These are phyloP conservation scores for Moesziomyces parantarcticus DNA, from an alignment of 1,284 basidiomycete species.

Conservation along the genomic window DNA sequence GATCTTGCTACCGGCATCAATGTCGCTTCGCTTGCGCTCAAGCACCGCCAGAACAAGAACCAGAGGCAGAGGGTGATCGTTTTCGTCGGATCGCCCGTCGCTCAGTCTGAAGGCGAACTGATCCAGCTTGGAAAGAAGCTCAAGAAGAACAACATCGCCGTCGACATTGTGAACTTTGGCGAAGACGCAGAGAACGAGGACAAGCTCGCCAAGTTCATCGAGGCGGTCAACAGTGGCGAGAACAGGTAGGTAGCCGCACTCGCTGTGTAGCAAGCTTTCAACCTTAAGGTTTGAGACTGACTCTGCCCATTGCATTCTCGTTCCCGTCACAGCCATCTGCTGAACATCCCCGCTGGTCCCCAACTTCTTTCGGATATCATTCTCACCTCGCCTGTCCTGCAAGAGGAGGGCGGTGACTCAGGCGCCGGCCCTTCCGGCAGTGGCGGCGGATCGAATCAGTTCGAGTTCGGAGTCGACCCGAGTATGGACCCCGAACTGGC, in stretches of 20 bases:
- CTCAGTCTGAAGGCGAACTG: constrained; percentile 55
- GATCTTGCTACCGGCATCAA: constrained; percentile 90
- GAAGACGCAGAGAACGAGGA: constrained; percentile 72
- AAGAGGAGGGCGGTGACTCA: constrained; percentile 74
- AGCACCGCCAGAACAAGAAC: constrained; percentile 98
- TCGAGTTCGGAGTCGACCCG: constrained; percentile 92
- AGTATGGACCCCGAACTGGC: constrained; percentile 95
- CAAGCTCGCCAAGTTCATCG: constrained; percentile 80
- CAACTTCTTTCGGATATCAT: constrained; percentile 86
- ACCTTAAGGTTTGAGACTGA: constrained; percentile 2
- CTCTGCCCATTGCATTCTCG: background rate
- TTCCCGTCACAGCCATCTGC: constrained; percentile 73
- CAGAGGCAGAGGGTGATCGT: constrained; percentile 93
- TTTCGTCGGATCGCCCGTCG: constrained; percentile 85
- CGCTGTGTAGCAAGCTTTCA: background rate
- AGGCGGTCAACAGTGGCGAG: constrained; percentile 79
- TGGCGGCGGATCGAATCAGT: constrained; percentile 68
- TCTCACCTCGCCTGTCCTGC: constrained; percentile 83
- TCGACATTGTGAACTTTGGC: constrained; percentile 86
- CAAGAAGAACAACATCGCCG: constrained; percentile 98
- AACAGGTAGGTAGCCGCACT: constrained; percentile 75
- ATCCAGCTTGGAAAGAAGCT: constrained; percentile 92
- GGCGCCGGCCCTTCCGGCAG: constrained; percentile 69
- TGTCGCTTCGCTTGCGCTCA: constrained; percentile 88
- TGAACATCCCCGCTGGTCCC: constrained; percentile 80